Evolutionary conservation across 1,139 yeast genomes (phyloP), one percentile per base, ranked within the genome.

Genomic region (Insectozyma bohioensis): DNA sequence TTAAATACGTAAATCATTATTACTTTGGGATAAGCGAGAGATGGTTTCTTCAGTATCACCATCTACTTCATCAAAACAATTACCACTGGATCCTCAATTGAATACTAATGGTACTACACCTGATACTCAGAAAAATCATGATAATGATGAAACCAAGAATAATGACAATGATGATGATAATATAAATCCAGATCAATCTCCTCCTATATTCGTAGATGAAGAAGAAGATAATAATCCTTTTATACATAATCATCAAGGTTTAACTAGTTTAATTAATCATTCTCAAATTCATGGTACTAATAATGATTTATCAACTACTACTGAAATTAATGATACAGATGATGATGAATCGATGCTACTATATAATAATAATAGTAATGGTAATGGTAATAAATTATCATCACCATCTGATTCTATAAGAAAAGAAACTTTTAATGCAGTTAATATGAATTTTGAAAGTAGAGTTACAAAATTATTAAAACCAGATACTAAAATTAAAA

Each of bases 181-280:
- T n/a, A n/a, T n/a, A n/a, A n/a, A n/a, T n/a, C n/a, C n/a, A n/a
- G n/a, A n/a, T n/a, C n/a, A n/a, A n/a, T 4, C 12, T 12, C 31
- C 27, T 11, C 34, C 34, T 9, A 25, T 33, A 9, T 33, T 33
- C 16, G 31, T 31, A 2, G 38, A 34, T 11, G 54, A 51, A 14
- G 78, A 72, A 24, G 79, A 74, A 45, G 77, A 74, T 42, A 74
- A 74, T 52, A 73, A 71, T 43, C 80, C 80, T 3, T 72, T 72
- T 37, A 28, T 36, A 25, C 35, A 38, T 9, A 56, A 69, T n/a
- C 61, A 58, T 31, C 53, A 56, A n/a, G 56, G 63, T 12, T 45
- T 61, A 18, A 53, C 64, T 11, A 57, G 61, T 32, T 42, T 59
- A 13, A 48, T 57, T 7, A 32, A 31, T 14, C 31, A 28, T 2